Conservation (phyloP, 495 filamentous ascomycete genomes). For the Astrocystis sublimbata region DNA sequence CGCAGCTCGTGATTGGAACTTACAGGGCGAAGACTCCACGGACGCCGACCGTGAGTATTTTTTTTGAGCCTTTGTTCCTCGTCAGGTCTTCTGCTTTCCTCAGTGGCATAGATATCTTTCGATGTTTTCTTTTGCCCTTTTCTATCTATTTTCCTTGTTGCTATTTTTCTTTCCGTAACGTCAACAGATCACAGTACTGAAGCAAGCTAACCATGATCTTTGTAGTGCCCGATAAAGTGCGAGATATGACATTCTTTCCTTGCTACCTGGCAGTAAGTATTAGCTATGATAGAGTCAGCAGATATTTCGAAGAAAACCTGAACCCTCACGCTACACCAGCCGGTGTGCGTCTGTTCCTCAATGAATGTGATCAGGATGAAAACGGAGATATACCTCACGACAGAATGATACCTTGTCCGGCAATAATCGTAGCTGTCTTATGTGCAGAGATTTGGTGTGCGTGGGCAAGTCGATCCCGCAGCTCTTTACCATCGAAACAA, state of each 20-base stretch:
- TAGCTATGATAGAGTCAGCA: not conserved
- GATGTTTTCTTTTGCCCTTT: no score
- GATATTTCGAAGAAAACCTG: not conserved
- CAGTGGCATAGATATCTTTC: no score
- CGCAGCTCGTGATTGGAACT: not conserved
- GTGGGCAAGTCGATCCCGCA: not conserved
- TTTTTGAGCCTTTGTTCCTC: not conserved
- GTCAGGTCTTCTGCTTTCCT: no score
- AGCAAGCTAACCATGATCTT: not conserved
- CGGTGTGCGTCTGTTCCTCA: not conserved
- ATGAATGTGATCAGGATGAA: not conserved
- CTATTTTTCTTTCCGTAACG: not conserved
- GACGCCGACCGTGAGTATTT: not conserved
- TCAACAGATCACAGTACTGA: no score
- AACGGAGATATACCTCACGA: not conserved
- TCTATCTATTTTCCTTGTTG: no score
- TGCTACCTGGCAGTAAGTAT: not conserved
- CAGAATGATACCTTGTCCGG: not conserved
- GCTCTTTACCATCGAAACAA: not conserved
- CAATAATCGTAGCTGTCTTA: not conserved
- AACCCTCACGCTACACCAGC: not conserved
- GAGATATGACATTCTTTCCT: not conserved
- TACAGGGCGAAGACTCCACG: not conserved
- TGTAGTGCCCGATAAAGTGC: not conserved
- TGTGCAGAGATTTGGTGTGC: conserved; percentile 14